These are phyloP conservation scores for Monilinia polystroma DNA, from an alignment of 2,329 filamentous ascomycete species.

Conservation along the genomic window DNA sequence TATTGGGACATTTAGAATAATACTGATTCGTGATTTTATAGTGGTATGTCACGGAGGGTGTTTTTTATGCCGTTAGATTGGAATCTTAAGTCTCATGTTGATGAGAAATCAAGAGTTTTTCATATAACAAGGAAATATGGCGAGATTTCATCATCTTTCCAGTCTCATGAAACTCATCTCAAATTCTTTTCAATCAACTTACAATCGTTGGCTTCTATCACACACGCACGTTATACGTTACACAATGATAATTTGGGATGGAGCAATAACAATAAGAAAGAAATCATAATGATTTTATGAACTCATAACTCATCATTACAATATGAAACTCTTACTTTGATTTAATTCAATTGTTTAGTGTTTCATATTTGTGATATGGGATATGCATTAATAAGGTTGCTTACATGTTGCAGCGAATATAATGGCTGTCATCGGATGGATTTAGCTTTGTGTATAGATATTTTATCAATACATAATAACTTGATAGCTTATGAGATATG, in stretches of 20 bases:
- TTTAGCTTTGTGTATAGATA: background rate
- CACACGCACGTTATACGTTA: background rate
- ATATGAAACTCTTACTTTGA: slow-evolving; percentile 4
- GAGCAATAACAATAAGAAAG: background rate
- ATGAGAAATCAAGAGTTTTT: background rate
- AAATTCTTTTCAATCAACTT: background rate
- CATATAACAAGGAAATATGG: background rate
- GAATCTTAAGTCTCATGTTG: slow-evolving; percentile 33
- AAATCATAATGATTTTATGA: background rate
- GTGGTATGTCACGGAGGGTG: slow-evolving; percentile 60
- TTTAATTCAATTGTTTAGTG: background rate
- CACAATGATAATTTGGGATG: background rate
- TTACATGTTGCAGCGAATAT: background rate
- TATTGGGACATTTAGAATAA: background rate
- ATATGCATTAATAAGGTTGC: background rate
- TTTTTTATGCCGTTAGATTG: slow-evolving; percentile 61
- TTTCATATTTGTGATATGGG: background rate
- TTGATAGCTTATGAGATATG: background rate
- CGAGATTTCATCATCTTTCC: background rate
- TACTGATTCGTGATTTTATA: slow-evolving; percentile 36
- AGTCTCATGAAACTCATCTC: background rate
- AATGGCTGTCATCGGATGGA: background rate
- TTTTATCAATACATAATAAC: slow-evolving; percentile 4
- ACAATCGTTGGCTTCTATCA: background rate
- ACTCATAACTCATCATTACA: background rate